Percentiles rank a stretch among this genome's conserved stretches.
Conservation (phyloP, 441 rosid genomes). For the Pelargonium australe region DNA sequence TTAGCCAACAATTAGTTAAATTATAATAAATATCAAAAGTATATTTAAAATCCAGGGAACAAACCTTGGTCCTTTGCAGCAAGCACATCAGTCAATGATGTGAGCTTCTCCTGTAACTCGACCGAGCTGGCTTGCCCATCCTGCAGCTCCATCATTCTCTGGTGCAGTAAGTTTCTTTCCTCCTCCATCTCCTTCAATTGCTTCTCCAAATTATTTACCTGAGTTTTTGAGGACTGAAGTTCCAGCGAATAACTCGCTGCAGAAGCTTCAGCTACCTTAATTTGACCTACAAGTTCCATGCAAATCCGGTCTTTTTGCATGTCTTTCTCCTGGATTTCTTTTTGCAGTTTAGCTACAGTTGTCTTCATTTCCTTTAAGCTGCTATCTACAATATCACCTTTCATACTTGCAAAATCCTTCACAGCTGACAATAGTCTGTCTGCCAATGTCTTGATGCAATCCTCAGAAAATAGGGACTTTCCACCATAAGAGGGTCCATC, state of each 20-base stretch:
- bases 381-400: slow-evolving; percentile 46
- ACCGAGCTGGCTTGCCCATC: slow-evolving; percentile 43
- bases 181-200: slow-evolving; percentile 40
- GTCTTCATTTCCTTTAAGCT: slow-evolving; percentile 68
- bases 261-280: slow-evolving; percentile 87
- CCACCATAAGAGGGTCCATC: slow-evolving; percentile 28
- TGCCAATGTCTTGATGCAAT: slow-evolving; percentile 48
- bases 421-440: slow-evolving; percentile 48
- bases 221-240: slow-evolving; percentile 57
- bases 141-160: slow-evolving; percentile 55
- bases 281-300: slow-evolving; percentile 85
- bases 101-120: slow-evolving; percentile 56
- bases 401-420: slow-evolving; percentile 43
- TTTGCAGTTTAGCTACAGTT: slow-evolving; percentile 66
- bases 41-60: slow-evolving; percentile 21
- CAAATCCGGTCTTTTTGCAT: slow-evolving; percentile 75
- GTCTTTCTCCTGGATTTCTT: slow-evolving; percentile 92
- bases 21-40: background rate
- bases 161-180: slow-evolving; percentile 51
- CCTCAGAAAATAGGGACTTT: slow-evolving; percentile 42
- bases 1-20: slow-evolving; percentile 11
- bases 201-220: slow-evolving; percentile 54
- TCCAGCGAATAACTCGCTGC: slow-evolving; percentile 53
- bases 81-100: slow-evolving; percentile 44
- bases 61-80: slow-evolving; percentile 91